phyloP scores from a whole-genome alignment of 495 filamentous ascomycete species.

The Poronia punctata region DNA sequence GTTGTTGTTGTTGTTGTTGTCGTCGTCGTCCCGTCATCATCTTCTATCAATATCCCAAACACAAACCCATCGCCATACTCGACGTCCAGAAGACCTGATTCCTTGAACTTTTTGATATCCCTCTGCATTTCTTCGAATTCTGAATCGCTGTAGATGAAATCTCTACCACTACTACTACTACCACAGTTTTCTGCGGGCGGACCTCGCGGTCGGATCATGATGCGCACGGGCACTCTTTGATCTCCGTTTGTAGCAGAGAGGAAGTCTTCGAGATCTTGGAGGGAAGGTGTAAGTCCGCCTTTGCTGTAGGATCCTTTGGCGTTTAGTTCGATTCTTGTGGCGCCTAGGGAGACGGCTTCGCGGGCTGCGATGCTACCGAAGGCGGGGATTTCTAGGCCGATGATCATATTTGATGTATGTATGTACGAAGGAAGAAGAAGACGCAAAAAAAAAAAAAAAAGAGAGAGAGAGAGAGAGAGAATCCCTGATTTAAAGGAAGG shows the following conservation, averaged over 20 bases:
- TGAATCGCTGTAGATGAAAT: constrained; percentile 34
- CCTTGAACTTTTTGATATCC: constrained; percentile 22
- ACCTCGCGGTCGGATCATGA: constrained; percentile 43
- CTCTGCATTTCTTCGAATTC: constrained; percentile 27
- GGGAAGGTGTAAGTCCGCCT: constrained; percentile 33
- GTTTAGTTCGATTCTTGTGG: constrained; percentile 35
- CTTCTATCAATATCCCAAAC: constrained; percentile 31
- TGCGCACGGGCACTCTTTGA: constrained; percentile 20
- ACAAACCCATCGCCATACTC: constrained; percentile 39
- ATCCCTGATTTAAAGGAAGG: too few relatives aligned
- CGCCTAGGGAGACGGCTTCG: constrained; percentile 21
- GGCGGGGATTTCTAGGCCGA: constrained; percentile 35
- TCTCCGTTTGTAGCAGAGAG: constrained; percentile 1
- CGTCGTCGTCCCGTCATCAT: background rate
- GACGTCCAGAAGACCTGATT: constrained; percentile 15
- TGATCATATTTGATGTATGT: background rate
- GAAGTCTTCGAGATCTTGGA: constrained; percentile 9
- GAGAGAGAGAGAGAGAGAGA: background rate
- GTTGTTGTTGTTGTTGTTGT: too few relatives aligned
- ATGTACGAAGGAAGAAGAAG: background rate
- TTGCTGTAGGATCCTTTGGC: constrained; percentile 30
- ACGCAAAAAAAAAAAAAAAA: background rate
- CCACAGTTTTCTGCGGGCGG: constrained; percentile 8
- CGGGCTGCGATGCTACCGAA: constrained; percentile 26
- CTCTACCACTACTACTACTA: constrained; percentile 5